Conservation (phyloP, 2,329 filamentous ascomycete genomes). For the Bipolaris cookei region DNA sequence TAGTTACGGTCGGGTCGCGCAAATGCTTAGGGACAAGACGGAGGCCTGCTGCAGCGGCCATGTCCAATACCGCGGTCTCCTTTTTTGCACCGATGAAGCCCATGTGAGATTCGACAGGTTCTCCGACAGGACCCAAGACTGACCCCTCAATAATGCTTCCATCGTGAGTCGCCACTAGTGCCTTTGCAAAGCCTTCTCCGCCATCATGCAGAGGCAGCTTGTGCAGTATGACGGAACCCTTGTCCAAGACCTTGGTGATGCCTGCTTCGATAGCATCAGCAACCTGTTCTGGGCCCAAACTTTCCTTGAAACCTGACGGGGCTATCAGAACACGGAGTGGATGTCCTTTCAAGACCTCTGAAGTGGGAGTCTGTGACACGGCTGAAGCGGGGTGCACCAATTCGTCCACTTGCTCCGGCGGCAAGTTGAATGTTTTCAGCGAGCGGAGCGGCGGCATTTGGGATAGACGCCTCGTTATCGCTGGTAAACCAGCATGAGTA, state of each 20-base stretch:
- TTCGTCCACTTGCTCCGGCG: constrained; percentile 25
- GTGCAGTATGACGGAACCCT: constrained; percentile 50
- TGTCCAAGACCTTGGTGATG: constrained; percentile 52
- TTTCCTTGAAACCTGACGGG: constrained; percentile 63
- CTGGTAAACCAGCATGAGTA: constrained; percentile 9
- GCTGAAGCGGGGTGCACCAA: constrained; percentile 26
- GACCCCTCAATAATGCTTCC: constrained; percentile 49
- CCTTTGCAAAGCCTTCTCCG: constrained; percentile 59
- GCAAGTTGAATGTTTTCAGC: constrained; percentile 32
- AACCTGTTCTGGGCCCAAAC: constrained; percentile 57
- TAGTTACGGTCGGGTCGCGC: constrained; percentile 58
- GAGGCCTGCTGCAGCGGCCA: constrained; percentile 61
- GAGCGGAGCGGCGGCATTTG: constrained; percentile 27
- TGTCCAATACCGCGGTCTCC: constrained; percentile 59
- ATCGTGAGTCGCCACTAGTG: constrained; percentile 53
- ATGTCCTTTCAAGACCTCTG: constrained; percentile 28
- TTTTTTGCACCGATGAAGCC: constrained; percentile 51
- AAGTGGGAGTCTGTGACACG: constrained; percentile 26
- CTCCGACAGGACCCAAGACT: constrained; percentile 56
- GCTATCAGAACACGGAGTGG: constrained; percentile 54
- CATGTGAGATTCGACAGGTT: constrained; percentile 54
- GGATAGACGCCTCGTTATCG: constrained; percentile 12
- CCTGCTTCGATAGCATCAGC: constrained; percentile 60
- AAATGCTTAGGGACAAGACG: constrained; percentile 55
- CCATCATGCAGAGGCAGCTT: constrained; percentile 62